Evolutionary conservation across 2,329 filamentous ascomycete species (phyloP).

Genomic region (Cladophialophora bantiana): DNA sequence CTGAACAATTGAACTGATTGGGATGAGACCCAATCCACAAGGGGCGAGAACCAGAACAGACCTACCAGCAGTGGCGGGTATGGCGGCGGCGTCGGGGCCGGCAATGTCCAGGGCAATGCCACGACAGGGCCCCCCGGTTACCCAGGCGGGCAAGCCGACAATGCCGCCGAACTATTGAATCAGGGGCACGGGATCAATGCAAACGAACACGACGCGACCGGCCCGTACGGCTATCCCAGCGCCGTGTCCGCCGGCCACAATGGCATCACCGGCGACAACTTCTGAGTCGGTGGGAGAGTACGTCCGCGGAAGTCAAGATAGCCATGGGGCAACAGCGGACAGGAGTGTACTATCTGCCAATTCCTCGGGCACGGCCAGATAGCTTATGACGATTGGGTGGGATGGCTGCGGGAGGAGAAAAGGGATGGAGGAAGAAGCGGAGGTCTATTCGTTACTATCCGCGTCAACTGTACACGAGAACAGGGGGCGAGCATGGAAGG

Average conservation of each 20-base stretch:
- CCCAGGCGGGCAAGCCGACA: constrained; percentile 49
- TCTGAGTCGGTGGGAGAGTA: constrained; percentile 45
- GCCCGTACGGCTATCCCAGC: constrained; percentile 54
- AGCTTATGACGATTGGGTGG: constrained; percentile 17
- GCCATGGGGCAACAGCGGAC: constrained; percentile 33
- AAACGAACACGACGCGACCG: constrained; percentile 52
- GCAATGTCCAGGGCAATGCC: constrained; percentile 43
- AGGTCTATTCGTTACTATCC: constrained; percentile 23
- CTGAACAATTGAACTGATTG: constrained; percentile 60
- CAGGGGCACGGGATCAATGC: constrained; percentile 50
- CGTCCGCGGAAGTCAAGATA: constrained; percentile 23
- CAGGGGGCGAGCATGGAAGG: constrained; percentile 15
- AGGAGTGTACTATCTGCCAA: constrained; percentile 32
- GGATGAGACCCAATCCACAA: constrained; percentile 78
- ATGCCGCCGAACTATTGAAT: constrained; percentile 54
- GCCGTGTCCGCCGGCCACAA: constrained; percentile 57
- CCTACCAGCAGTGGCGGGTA: constrained; percentile 55
- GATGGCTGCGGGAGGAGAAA: constrained; percentile 4
- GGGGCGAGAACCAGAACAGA: constrained; percentile 69
- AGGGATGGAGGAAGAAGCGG: constrained; percentile 8
- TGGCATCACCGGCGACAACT: constrained; percentile 52
- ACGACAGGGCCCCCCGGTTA: constrained; percentile 46
- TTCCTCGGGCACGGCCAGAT: constrained; percentile 37
- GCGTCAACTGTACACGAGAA: constrained; percentile 21
- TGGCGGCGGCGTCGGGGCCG: constrained; percentile 49